Evolutionary conservation across 805 yeast genomes (phyloP).

Genomic region (Yarrowia keelungensis): DNA sequence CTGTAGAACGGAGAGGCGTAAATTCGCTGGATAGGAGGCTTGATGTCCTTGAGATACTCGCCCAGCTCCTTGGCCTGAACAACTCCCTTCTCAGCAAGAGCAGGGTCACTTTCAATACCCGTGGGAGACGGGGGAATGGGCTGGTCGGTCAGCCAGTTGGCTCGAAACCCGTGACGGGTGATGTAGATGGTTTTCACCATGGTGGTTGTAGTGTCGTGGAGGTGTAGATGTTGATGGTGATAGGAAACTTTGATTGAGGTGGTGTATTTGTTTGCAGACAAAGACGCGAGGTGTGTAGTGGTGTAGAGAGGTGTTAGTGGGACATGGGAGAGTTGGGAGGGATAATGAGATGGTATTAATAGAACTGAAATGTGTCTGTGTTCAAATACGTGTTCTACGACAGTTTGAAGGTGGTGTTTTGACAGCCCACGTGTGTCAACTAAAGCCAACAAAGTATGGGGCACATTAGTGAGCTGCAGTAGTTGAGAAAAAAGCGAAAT

Average conservation of each 20-base stretch:
- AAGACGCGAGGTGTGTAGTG: not conserved
- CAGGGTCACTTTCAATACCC: constrained; percentile 88
- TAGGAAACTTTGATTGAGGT: constrained; percentile 13
- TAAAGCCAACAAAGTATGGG: too few species aligned
- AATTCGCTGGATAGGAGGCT: constrained; percentile 71
- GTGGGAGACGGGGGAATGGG: constrained; percentile 78
- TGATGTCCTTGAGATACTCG: constrained; percentile 55
- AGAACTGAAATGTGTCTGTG: not conserved
- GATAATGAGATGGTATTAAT: not conserved
- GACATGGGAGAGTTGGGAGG: too few species aligned
- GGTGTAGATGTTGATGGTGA: constrained; percentile 1
- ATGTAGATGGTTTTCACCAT: constrained; percentile 47
- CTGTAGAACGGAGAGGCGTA: constrained; percentile 87
- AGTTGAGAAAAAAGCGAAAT: too few species aligned
- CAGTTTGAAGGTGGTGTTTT: too few species aligned
- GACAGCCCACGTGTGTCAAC: too few species aligned
- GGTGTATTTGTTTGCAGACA: too few species aligned
- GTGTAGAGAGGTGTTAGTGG: not conserved
- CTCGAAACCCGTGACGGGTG: constrained; percentile 76
- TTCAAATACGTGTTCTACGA: not conserved
- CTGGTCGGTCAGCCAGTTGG: constrained; percentile 74
- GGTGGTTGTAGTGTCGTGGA: constrained; percentile 8
- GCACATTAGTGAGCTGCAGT: too few species aligned
- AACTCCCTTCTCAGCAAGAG: constrained; percentile 85
- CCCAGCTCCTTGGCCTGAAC: constrained; percentile 87